Evolutionary conservation across 2,329 filamentous ascomycete genomes (phyloP), one percentile per base, ranked within the genome.

Genomic region (Chalaropsis thielavioides): DNA sequence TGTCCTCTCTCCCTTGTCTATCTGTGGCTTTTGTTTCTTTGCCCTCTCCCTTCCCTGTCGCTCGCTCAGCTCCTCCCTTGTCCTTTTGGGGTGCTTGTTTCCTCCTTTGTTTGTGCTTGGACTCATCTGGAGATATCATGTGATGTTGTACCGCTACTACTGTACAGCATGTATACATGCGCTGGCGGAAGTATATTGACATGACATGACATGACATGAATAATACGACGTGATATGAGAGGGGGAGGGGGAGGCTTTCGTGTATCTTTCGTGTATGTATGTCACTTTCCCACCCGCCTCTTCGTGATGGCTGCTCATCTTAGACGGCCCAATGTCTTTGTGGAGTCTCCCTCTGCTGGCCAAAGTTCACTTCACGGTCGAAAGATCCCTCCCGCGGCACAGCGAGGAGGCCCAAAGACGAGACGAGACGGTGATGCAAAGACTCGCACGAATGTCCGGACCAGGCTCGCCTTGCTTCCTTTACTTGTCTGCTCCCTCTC

Each of bases 181-280:
- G 24, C 46, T 4, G 3, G 44, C 19, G 46, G 46, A 46, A 51
- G 46, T 24, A 8, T 58, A 58, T 58, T 58, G 51, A 58, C 51
- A 35, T 31, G 51, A 31, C 51, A 58, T 58, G 51, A 35, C 24
- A 35, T 58, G 51, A 35, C 51, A 58, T 58, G 51, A 58, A 58
- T 35, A 58, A 58, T 58, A 58, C 51, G 31, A 58, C 27, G 15
- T 58, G 51, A 35, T 35, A 58, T 58, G 19, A n/a, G n/a, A n/a
- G n/a, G 51, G 13, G 19, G 46, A 22, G 44, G 44, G 3, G 44
- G 19, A 3, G n/a, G 8, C 22, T 19, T 19, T 51, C 22, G 46
- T 51, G 46, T 51, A 6, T 31, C 31, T 31, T 6, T 31, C 31
- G n/a, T 49, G 44, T 49, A 2, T 27, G 46, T 51, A 7, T 51